Base-by-base conservation (phyloP, 176 grass and related monocot genomes). In the Hyparrhenia diplandra region DNA sequence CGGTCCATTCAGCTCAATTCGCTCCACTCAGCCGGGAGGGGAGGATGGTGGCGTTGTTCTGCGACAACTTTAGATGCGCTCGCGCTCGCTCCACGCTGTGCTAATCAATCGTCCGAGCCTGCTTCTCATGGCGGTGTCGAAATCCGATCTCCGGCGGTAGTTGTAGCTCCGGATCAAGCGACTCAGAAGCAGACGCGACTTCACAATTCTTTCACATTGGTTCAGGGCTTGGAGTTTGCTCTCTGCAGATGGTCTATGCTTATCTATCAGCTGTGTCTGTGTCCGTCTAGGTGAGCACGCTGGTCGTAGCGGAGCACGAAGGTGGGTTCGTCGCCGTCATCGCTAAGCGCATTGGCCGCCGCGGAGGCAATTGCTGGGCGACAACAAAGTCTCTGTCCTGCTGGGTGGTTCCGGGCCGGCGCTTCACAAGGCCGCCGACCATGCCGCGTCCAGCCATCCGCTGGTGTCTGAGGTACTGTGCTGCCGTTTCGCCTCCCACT, bases 301-400 rank as follows among this genome's bases (percentile, higher is more conserved):
- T 98, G 37, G 78, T 98, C 61, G 41, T 98, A 1, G 95, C 88
- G 36, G 95, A 98, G 57, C 92, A 95, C 47, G 90, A 98, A 63
- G 95, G 84, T 5, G 95, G 95, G 63, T 37, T 88, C 68, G 82
- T 98, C 55, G 79, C 88, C 90, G 45, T 98, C 92, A 10, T 91
- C 95, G 16, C 70, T 98, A 42, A 98, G 95, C 79, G 90, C 90
- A 20, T 28, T 98, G 60, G 82, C 73, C 1, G 95, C 95, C 1
- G 95, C 92, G 2, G 88, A 87, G 62, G 88, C 84, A 34, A 79
- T 95, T 7, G 69, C 75, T 0, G 89, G 77, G 64, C n/a, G 88
- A 91, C 10, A 93, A 93, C 57, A 93, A 71, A 13, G 39, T 98
- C 13, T 88, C 95, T 31, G 76, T 98, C 82, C 80, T 98, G 21